Evolutionary conservation across 2,329 filamentous ascomycete species (phyloP).

Genomic region (Aureobasidium zeae): DNA sequence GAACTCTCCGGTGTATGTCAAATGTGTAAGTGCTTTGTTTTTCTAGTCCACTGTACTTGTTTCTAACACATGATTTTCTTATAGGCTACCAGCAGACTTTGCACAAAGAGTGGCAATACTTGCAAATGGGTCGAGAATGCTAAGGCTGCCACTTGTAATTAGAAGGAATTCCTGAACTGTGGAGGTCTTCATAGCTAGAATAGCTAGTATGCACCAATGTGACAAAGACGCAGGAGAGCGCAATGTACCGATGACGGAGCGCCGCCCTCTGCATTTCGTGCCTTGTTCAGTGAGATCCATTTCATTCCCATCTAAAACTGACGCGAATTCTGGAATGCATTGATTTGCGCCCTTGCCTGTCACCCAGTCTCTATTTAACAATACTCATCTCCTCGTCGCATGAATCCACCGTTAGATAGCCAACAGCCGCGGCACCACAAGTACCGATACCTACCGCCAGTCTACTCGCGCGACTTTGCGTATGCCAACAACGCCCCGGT

Average conservation of each 20-base stretch:
- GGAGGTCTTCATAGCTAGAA: neutral
- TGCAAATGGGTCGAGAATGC: no score
- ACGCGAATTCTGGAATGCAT: slow-evolving; percentile 14
- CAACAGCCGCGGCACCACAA: slow-evolving; percentile 19
- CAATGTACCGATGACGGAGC: slow-evolving; percentile 8
- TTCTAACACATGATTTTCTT: no score
- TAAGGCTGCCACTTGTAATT: no score
- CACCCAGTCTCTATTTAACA: slow-evolving; percentile 17
- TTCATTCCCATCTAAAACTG: slow-evolving; percentile 4
- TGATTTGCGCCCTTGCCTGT: slow-evolving; percentile 20
- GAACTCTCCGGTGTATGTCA: no score
- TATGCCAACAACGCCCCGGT: slow-evolving; percentile 32
- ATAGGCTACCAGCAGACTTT: no score
- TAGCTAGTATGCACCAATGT: neutral
- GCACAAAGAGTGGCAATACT: no score
- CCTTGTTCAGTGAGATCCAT: neutral
- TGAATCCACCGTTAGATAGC: slow-evolving; percentile 19
- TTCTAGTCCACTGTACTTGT: no score
- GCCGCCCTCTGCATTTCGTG: neutral
- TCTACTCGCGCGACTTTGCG: slow-evolving; percentile 36
- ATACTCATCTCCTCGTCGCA: slow-evolving; percentile 15
- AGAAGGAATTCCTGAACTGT: no score
- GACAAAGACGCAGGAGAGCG: slow-evolving; percentile 3
- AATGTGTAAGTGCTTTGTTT: no score
- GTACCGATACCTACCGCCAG: slow-evolving; percentile 19